Base-by-base conservation (phyloP, 2,329 filamentous ascomycete genomes). In the Ceratocystis diversiconidia region DNA sequence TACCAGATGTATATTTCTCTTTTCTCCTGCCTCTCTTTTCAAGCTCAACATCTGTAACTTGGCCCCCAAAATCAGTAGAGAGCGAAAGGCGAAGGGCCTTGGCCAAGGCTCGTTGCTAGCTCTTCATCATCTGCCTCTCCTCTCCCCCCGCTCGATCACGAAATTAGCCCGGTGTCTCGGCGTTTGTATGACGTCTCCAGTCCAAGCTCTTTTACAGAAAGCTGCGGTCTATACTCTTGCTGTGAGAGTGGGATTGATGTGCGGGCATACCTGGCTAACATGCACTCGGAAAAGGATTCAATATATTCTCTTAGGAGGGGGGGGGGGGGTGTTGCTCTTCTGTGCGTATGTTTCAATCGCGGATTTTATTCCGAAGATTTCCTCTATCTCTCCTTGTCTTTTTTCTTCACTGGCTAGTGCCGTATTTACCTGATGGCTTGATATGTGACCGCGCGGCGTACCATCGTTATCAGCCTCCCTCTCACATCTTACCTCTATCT, bases 111-210 rank as follows among this genome's bases (percentile, higher is more conserved):
- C 28, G n/a, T 36, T 17, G n/a, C 4, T 5, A 15, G 30, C 55
- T 12, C 1, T 2, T 10, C 55, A 36, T n/a, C 6, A 6, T 36
- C 28, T 25, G 12, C 15, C 12, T 30, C 6, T 32, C 46, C 17
- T 52, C 19, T 28, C 48, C 15, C 17, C 44, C 12, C 48, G 52
- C 25, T 57, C 52, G 28, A 12, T 36, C 52, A 25, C n/a, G 22
- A 57, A 57, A 57, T 36, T 32, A 59, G 55, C 55, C 55, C 28
- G 6, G 55, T 59, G 55, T 59, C 55, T 59, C 55, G 55, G 55
- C 8, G 25, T 59, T 59, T 36, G 55, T 59, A 59, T 59, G 55
- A 59, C 55, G 55, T 59, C 28, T 59, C n/a, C 8, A 59, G 55
- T 59, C 55, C 55, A 28, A 59, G 55, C 55, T 32, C n/a, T 28